Conservation (phyloP, 306 rosid genomes). For the Erythrophleum fordii region DNA sequence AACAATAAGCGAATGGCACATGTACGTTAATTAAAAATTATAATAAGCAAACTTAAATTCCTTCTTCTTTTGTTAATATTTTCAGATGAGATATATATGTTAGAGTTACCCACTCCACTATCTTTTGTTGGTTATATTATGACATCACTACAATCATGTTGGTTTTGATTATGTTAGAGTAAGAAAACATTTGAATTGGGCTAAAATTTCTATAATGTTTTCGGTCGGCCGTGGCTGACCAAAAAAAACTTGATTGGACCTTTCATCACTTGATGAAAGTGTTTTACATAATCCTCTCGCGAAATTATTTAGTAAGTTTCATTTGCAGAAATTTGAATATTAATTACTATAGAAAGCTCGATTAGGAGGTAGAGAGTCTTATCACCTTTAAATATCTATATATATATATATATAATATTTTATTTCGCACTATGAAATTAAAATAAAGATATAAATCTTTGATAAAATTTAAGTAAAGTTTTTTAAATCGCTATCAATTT, state of each 20-base stretch:
- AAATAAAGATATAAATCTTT: no score
- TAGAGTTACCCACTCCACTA: slow-evolving; percentile 51
- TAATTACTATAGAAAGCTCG: no score
- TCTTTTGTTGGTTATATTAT: slow-evolving; percentile 3
- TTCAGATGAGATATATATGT: slow-evolving; percentile 21
- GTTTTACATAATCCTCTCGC: not conserved
- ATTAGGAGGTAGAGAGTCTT: no score
- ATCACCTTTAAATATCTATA: no score
- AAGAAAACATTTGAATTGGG: slow-evolving; percentile 23
- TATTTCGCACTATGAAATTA: no score
- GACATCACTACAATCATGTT: slow-evolving; percentile 35
- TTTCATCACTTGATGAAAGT: not conserved
- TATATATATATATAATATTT: no score
- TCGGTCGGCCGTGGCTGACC: slow-evolving; percentile 52
- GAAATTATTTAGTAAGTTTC: not conserved
- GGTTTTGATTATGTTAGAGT: slow-evolving; percentile 14
- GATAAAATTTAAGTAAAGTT: no score
- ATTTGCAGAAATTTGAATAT: no score
- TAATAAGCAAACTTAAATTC: not conserved
- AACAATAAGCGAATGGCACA: slow-evolving; percentile 4
- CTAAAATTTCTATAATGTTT: slow-evolving; percentile 11
- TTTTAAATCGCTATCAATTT: no score
- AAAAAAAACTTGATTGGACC: slow-evolving; percentile 24
- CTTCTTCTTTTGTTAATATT: not conserved
- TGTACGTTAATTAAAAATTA: not conserved